A percentile compares a stretch with the other conserved stretches of the same genome.
phyloP scores from a whole-genome alignment of 306 rosid species.

The Sphenostylis stenocarpa region DNA sequence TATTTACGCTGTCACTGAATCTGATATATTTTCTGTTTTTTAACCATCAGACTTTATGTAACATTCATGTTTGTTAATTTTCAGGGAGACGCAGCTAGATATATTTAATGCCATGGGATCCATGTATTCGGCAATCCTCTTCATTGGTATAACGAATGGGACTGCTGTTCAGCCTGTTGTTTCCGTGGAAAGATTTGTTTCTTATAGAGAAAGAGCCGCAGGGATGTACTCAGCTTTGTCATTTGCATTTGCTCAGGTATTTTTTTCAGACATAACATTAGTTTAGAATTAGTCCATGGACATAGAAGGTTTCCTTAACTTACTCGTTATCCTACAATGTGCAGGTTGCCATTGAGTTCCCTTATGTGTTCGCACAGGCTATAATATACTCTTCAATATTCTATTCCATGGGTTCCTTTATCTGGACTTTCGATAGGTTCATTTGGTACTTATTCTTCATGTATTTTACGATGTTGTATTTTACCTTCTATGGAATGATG shows the following conservation, averaged over 20 bases:
- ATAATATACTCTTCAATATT: conserved; percentile 78
- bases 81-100: conserved; percentile 87
- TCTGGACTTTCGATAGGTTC: conserved; percentile 75
- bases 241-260: conserved; percentile 97
- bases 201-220: conserved; percentile 94
- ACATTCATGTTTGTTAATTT: not conserved
- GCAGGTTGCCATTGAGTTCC: conserved; percentile 92
- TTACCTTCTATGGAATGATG: conserved; percentile 99
- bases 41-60: conserved; percentile 20
- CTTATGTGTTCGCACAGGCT: conserved; percentile 87
- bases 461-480: conserved; percentile 95
- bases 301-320: conserved; percentile 23
- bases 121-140: conserved; percentile 81
- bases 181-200: conserved; percentile 92
- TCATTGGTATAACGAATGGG: conserved; percentile 88
- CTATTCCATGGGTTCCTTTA: conserved; percentile 86
- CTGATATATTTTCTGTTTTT: conserved; percentile 11
- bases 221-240: conserved; percentile 94
- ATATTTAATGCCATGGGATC: conserved; percentile 97
- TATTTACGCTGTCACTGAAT: not conserved
- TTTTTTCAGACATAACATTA: conserved; percentile 15
- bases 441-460: conserved; percentile 89
- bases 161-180: conserved; percentile 96
- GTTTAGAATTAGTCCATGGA: not conserved
- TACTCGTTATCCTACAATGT: conserved; percentile 17